Evolutionary conservation across 2,329 filamentous ascomycete species (phyloP).

Genomic region (Juglanconis juglandina): DNA sequence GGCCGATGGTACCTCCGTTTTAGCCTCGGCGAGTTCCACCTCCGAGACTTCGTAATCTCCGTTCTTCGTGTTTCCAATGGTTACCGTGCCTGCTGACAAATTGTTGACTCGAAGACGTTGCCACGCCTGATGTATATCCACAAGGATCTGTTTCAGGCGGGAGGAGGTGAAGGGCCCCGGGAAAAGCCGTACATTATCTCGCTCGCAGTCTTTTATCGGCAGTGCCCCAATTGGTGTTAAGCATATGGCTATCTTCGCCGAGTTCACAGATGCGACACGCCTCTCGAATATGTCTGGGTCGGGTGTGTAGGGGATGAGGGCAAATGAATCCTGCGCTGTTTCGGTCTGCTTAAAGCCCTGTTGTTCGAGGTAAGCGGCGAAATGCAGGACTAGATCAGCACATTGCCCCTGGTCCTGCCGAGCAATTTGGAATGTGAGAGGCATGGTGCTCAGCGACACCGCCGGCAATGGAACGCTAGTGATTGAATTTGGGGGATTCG

Average conservation of each 20-base stretch:
- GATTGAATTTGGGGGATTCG: background rate
- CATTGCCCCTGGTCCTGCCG: background rate
- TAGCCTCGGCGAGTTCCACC: background rate
- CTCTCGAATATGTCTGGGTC: background rate
- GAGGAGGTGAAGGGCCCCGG: conserved; percentile 1
- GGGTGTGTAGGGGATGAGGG: background rate
- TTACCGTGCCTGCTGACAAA: background rate
- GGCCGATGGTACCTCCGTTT: background rate
- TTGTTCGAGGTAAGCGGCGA: background rate
- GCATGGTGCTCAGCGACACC: background rate
- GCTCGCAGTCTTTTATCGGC: background rate
- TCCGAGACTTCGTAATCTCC: background rate
- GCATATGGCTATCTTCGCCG: background rate
- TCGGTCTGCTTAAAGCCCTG: background rate
- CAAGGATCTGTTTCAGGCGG: background rate
- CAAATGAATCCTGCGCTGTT: background rate
- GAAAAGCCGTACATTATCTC: background rate
- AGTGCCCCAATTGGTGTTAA: background rate
- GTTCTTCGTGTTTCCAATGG: background rate
- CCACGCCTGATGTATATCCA: background rate
- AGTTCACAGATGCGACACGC: background rate
- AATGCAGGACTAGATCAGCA: background rate
- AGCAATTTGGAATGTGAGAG: background rate
- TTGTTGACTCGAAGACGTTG: background rate
- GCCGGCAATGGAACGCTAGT: too few relatives aligned